A percentile compares a stretch with the other conserved stretches of the same genome.
Evolutionary conservation across 176 grass and related monocot genomes (phyloP).

Genomic region (Oryza punctata): DNA sequence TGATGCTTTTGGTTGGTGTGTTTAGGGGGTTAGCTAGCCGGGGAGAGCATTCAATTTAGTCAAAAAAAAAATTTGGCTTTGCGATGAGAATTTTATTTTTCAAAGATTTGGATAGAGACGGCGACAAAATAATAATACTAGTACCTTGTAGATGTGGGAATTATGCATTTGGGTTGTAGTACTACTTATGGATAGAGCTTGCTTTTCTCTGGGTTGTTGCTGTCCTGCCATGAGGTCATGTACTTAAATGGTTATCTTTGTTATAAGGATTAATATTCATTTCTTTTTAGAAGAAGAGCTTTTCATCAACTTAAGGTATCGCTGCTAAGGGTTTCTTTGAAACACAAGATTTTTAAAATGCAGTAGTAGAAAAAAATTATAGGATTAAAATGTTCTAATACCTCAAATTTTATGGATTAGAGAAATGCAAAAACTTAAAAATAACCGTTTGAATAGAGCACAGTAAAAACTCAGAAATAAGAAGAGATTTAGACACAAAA

Average conservation of each 20-base stretch:
- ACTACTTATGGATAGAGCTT: neutral
- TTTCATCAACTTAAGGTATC: no score
- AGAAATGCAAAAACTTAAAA: no score
- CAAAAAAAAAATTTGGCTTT: neutral
- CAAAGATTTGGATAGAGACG: neutral
- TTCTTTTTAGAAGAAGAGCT: no score
- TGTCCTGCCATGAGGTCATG: neutral
- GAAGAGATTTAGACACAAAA: no score
- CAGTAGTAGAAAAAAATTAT: no score
- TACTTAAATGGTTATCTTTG: neutral
- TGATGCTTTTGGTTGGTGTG: neutral
- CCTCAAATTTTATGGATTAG: no score
- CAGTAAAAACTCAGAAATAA: no score
- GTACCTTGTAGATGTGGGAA: neutral
- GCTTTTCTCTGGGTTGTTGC: neutral
- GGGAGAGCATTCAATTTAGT: neutral
- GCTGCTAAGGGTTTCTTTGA: no score
- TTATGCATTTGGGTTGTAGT: neutral
- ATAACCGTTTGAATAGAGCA: no score
- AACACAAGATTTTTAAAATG: no score
- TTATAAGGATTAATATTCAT: no score
- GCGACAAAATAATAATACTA: neutral
- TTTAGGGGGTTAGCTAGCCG: neutral
- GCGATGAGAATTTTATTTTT: neutral
- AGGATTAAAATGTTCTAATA: no score